These are phyloP conservation scores for Artemisia annua DNA, from an alignment of 129 eudicot genomes.

Conservation along the genomic window DNA sequence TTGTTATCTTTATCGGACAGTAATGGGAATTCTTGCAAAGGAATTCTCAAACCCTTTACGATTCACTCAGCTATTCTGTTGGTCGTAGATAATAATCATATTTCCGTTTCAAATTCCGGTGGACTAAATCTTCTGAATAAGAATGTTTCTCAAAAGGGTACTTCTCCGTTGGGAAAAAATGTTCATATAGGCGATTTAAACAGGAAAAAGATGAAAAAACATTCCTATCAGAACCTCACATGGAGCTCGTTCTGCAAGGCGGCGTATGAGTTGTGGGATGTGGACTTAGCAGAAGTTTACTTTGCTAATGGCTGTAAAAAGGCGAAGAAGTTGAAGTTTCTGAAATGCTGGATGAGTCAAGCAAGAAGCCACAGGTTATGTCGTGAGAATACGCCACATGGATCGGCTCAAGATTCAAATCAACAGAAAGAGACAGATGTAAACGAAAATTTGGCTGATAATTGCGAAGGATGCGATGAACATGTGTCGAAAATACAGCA, in stretches of 20 bases:
- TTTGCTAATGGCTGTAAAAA: slow-evolving; percentile 43
- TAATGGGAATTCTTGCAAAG: slow-evolving; percentile 50
- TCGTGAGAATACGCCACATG: slow-evolving; percentile 18
- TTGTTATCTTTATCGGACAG: slow-evolving; percentile 49
- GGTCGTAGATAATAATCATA: slow-evolving; percentile 29
- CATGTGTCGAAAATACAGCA: slow-evolving; percentile 27
- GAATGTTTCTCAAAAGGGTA: slow-evolving; percentile 33
- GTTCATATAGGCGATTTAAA: slow-evolving; percentile 37
- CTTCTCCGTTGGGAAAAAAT: slow-evolving; percentile 39
- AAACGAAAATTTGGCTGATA: slow-evolving; percentile 21
- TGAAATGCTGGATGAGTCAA: slow-evolving; percentile 91
- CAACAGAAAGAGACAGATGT: slow-evolving; percentile 24
- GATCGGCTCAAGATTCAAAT: slow-evolving; percentile 29
- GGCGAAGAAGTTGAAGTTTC: slow-evolving; percentile 81
- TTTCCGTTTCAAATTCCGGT: slow-evolving; percentile 9
- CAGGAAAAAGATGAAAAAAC: slow-evolving; percentile 49
- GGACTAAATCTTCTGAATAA: slow-evolving; percentile 16
- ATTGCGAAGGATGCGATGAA: slow-evolving; percentile 29
- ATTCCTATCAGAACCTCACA: slow-evolving; percentile 42
- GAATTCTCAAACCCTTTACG: slow-evolving; percentile 74
- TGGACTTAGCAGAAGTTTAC: slow-evolving; percentile 68
- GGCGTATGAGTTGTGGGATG: slow-evolving; percentile 49
- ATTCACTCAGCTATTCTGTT: slow-evolving; percentile 62
- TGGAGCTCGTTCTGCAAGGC: slow-evolving; percentile 76
- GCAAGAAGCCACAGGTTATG: slow-evolving; percentile 33